phyloP scores from a whole-genome alignment of 2,329 filamentous ascomycete species.

The Clonostachys solani region DNA sequence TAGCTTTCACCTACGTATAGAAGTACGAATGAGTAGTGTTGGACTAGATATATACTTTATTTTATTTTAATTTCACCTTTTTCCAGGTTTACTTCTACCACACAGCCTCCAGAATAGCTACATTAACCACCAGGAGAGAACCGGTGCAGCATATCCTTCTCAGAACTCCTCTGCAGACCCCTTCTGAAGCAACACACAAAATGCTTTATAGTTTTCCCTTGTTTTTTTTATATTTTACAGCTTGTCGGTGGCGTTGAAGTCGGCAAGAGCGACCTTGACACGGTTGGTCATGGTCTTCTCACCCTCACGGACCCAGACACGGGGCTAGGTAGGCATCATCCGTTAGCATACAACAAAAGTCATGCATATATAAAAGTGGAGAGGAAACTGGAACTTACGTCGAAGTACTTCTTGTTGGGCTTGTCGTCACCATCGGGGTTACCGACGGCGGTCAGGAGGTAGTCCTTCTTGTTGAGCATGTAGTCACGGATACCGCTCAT shows the following conservation, averaged over 20 bases:
- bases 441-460: slow-evolving; percentile 80
- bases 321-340: slow-evolving; percentile 49
- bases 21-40: too few relatives aligned
- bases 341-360: slow-evolving; percentile 4
- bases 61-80: slow-evolving; percentile 1
- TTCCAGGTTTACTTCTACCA: too few relatives aligned
- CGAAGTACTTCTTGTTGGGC: slow-evolving; percentile 98
- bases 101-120: too few relatives aligned
- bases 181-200: too few relatives aligned
- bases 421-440: slow-evolving; percentile 96
- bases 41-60: neutral
- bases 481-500: slow-evolving; percentile 90
- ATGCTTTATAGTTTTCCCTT: too few relatives aligned
- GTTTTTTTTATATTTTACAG: slow-evolving; percentile 14
- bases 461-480: slow-evolving; percentile 91
- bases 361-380: neutral
- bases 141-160: too few relatives aligned
- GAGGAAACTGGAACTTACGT: slow-evolving; percentile 31
- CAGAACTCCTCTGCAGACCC: too few relatives aligned
- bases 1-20: too few relatives aligned
- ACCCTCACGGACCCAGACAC: slow-evolving; percentile 93
- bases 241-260: slow-evolving; percentile 67
- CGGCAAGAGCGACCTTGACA: slow-evolving; percentile 74
- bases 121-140: too few relatives aligned
- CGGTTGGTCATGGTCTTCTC: slow-evolving; percentile 94